Conservation (phyloP, 2,329 filamentous ascomycete genomes). For the Colletotrichum sp. region DNA sequence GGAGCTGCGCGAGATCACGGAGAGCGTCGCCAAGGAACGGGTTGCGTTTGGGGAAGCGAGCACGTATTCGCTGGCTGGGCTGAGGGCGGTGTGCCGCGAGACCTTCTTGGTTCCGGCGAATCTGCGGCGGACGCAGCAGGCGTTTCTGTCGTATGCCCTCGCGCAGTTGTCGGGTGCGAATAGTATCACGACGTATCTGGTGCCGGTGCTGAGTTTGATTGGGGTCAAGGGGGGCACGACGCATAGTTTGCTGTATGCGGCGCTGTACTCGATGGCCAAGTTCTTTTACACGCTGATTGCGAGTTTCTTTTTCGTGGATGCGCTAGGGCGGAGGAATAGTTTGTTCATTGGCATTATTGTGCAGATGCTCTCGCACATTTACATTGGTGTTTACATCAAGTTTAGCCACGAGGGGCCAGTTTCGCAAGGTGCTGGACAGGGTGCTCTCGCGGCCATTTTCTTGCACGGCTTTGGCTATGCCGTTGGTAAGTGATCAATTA, state of each 20-base stretch:
- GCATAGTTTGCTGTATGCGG: conserved; percentile 39
- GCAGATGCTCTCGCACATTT: conserved; percentile 46
- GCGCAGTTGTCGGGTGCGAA: conserved; percentile 50
- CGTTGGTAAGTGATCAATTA: background rate
- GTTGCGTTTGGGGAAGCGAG: background rate
- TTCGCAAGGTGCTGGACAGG: conserved; percentile 33
- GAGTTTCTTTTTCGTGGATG: conserved; percentile 48
- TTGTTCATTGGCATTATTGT: conserved; percentile 36
- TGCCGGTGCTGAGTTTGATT: conserved; percentile 44
- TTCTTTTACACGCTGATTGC: conserved; percentile 45
- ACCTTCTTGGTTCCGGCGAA: conserved; percentile 41
- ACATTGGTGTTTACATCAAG: conserved; percentile 44
- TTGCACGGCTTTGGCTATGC: conserved; percentile 50
- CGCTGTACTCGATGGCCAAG: conserved; percentile 48
- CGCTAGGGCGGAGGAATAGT: conserved; percentile 41
- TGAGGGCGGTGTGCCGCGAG: conserved; percentile 26
- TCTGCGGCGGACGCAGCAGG: conserved; percentile 42
- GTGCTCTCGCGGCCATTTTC: conserved; percentile 47
- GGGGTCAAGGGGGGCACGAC: conserved; percentile 33
- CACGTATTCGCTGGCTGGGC: background rate
- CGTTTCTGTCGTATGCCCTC: conserved; percentile 40
- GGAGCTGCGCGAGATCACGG: conserved; percentile 34
- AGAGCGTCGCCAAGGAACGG: conserved; percentile 22
- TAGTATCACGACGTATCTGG: conserved; percentile 46
- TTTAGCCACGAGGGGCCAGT: conserved; percentile 29